Evolutionary conservation across 495 filamentous ascomycete species (phyloP), one percentile per base, ranked within the genome.

Genomic region (Daldinia caldariorum): DNA sequence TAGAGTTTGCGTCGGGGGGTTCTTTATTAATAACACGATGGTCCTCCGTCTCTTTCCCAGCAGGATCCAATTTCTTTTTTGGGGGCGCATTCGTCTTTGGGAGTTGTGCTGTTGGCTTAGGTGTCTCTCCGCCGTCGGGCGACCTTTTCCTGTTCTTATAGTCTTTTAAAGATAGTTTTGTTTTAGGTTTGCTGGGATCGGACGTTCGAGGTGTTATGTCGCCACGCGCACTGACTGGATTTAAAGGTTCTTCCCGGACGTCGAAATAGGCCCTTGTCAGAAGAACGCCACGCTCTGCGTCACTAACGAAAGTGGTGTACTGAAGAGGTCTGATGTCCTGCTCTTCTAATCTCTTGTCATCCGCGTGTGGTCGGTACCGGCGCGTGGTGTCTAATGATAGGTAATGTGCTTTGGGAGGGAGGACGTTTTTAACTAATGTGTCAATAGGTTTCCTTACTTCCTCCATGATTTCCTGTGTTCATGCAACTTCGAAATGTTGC

Each of bases 81-180:
- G 29, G 6, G 35, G 67, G 67, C 69, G 71, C 67, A 51, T 69
- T 69, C 67, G 64, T 61, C 55, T 71, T 72, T 9, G 62, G 41
- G n/a, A 64, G 58, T 35, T 62, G 67, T 55, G 62, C 60, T n/a
- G 57, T 47, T 49, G 60, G 29, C 53, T 74, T 75, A 10, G 76
- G 70, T 3, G 80, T 77, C 26, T 81, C 82, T 32, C 77, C 70
- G 41, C 80, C 81, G 62, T 79, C 79, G 54, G 76, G 81, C 39
- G 69, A 67, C 58, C 66, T 72, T 35, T 79, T 80, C 66, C 76
- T 80, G 49, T 79, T 84, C 65, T 80, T 78, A 34, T 83, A 83
- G 71, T 84, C 83, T 69, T 79, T 80, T 58, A 84, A 70, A 31
- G 82, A 81, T 38, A 85, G 51, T 69, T 83, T 84, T 54, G 72